Percentiles rank a stretch among this genome's conserved stretches.
These are phyloP conservation scores for Hypoxylon sp. DNA, from an alignment of 2,329 filamentous ascomycete species.

Conservation along the genomic window DNA sequence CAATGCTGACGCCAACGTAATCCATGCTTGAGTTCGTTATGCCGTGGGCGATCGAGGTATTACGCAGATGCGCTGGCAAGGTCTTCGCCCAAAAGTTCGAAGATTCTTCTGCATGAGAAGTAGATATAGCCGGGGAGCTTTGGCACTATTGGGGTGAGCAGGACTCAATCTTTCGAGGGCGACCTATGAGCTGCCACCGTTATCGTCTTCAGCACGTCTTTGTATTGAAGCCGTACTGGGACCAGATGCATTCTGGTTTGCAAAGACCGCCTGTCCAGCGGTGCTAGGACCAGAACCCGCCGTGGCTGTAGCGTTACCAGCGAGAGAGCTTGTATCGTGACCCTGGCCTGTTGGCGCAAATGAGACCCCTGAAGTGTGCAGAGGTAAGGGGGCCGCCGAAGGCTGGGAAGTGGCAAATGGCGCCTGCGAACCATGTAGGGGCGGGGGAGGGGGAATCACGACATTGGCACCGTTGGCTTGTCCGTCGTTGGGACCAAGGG, in stretches of 20 bases:
- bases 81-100: not conserved
- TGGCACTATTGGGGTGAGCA: not conserved
- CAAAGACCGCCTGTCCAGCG: constrained; percentile 39
- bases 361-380: constrained; percentile 1
- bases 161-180: not conserved
- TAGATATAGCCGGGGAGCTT: not conserved
- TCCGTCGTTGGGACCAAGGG: constrained; percentile 34
- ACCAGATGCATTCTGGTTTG: constrained; percentile 28
- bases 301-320: constrained; percentile 16
- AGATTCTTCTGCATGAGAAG: not conserved
- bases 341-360: not conserved
- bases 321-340: not conserved
- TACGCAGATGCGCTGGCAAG: too few relatives aligned
- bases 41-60: too few relatives aligned
- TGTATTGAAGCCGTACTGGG: constrained; percentile 44
- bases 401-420: constrained; percentile 1
- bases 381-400: not conserved
- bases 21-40: too few relatives aligned
- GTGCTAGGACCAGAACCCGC: constrained; percentile 41
- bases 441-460: constrained; percentile 36
- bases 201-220: constrained; percentile 29
- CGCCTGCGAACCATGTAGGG: constrained; percentile 14
- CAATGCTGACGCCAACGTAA: too few relatives aligned
- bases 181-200: constrained; percentile 13
- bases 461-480: constrained; percentile 17